A percentile compares a stretch with the other conserved stretches of the same genome.
These are phyloP conservation scores for Oxalis stricta DNA, from an alignment of 441 rosid genomes.

Conservation along the genomic window DNA sequence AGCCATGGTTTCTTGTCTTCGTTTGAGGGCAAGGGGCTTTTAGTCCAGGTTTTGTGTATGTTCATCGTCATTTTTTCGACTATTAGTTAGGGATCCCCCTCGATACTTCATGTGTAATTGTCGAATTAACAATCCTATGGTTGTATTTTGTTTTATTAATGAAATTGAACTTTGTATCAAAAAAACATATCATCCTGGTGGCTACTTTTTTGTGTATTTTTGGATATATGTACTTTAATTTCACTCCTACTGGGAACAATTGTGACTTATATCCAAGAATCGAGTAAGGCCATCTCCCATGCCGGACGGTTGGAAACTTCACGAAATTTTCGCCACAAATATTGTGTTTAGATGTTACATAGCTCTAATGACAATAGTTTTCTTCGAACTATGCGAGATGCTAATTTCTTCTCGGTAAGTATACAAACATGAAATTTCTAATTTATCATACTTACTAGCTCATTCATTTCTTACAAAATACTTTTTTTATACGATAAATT, in stretches of 20 bases:
- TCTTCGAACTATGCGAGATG: constrained; percentile 66
- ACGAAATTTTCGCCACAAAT: constrained; percentile 67
- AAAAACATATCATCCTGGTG: no score
- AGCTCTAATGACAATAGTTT: constrained; percentile 71
- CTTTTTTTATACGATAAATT: constrained; percentile 60
- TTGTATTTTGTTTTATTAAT: no score
- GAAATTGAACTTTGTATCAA: no score
- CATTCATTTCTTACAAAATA: not conserved
- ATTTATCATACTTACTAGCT: constrained; percentile 1
- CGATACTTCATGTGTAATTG: no score
- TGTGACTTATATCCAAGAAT: constrained; percentile 86
- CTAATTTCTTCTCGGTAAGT: constrained; percentile 60
- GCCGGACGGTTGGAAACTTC: constrained; percentile 88
- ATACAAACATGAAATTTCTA: constrained; percentile 2
- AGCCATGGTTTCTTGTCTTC: no score
- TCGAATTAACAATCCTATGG: no score
- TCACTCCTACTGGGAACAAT: constrained; percentile 43
- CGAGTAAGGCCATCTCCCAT: constrained; percentile 76
- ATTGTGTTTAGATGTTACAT: constrained; percentile 74
- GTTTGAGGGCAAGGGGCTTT: no score
- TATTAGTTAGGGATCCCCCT: no score
- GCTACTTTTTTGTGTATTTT: not conserved
- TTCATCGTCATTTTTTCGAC: no score
- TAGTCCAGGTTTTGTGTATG: no score
- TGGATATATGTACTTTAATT: not conserved